Percentiles rank a stretch among this genome's conserved stretches.
phyloP scores from a whole-genome alignment of 164 flowering plant species.

The Piper betle region DNA sequence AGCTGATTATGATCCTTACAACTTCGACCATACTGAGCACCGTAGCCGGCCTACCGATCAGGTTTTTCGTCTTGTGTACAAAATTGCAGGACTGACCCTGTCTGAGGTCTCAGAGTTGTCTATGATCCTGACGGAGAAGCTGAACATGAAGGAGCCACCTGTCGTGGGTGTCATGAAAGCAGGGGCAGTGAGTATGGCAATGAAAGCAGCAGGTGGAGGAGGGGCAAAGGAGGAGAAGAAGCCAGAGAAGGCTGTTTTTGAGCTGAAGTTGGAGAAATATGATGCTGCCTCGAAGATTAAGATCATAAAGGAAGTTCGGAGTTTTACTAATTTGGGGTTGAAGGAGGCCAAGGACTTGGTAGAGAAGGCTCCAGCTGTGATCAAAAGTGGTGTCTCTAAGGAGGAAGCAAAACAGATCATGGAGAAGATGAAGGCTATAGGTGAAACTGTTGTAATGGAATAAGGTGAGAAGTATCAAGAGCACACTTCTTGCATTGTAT shows the following conservation, averaged over 20 bases:
- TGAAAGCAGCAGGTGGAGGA: constrained; percentile 12
- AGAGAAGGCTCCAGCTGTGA: constrained; percentile 53
- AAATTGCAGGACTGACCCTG: constrained; percentile 54
- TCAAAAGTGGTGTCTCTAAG: constrained; percentile 69
- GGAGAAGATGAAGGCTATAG: constrained; percentile 71
- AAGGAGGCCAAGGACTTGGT: constrained; percentile 13
- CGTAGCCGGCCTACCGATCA: constrained; percentile 85
- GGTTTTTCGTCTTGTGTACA: constrained; percentile 81
- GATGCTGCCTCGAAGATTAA: constrained; percentile 70
- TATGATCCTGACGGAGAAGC: constrained; percentile 51
- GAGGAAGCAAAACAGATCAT: constrained; percentile 66
- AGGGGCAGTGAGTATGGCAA: constrained; percentile 36
- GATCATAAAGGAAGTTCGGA: constrained; percentile 68
- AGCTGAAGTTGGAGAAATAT: constrained; percentile 49
- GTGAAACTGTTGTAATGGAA: constrained; percentile 70
- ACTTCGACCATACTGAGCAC: constrained; percentile 76
- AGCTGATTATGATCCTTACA: constrained; percentile 73
- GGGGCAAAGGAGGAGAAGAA: constrained; percentile 57
- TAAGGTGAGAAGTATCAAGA: constrained; percentile 10
- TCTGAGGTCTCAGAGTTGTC: constrained; percentile 46
- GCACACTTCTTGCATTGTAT: neutral
- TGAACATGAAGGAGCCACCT: constrained; percentile 53
- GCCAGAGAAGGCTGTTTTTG: constrained; percentile 70
- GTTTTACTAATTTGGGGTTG: constrained; percentile 47
- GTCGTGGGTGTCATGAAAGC: constrained; percentile 62